Conservation (phyloP, 2,329 filamentous ascomycete genomes). For the Colletotrichum sp. region DNA sequence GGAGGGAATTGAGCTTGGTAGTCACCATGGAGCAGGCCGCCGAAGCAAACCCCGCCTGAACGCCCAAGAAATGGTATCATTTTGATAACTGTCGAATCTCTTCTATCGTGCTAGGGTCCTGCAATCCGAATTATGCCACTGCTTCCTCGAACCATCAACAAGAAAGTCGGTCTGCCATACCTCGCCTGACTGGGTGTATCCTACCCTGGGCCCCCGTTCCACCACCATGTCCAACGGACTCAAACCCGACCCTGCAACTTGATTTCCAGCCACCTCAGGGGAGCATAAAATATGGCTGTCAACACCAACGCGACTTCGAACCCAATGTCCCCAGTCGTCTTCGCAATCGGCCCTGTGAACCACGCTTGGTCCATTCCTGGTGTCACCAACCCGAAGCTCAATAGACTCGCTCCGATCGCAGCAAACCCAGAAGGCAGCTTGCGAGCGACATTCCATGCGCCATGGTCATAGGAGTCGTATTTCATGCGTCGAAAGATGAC, state of each 20-base stretch:
- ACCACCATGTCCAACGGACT: background rate
- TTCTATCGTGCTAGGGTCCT: background rate
- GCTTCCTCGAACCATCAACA: background rate
- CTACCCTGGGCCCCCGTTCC: background rate
- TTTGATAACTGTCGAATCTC: background rate
- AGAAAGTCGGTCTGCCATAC: constrained; percentile 14
- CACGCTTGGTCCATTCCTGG: constrained; percentile 48
- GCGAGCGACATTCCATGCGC: constrained; percentile 47
- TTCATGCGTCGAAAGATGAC: constrained; percentile 45
- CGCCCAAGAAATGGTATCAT: constrained; percentile 1
- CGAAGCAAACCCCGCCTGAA: background rate
- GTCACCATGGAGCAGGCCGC: constrained; percentile 2
- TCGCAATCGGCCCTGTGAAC: constrained; percentile 47
- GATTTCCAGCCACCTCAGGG: constrained; percentile 41
- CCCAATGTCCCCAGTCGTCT: constrained; percentile 47
- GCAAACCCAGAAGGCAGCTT: constrained; percentile 47
- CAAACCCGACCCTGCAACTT: constrained; percentile 31
- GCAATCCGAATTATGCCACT: background rate
- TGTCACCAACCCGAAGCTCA: constrained; percentile 46
- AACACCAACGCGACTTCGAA: constrained; percentile 49
- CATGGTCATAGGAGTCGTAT: constrained; percentile 45
- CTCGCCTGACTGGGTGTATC: background rate
- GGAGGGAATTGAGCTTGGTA: background rate
- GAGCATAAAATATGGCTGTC: constrained; percentile 44
- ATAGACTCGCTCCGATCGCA: constrained; percentile 45